Base-by-base conservation (phyloP, 2,329 filamentous ascomycete species). In the Neopestalotiopsis sp. region DNA sequence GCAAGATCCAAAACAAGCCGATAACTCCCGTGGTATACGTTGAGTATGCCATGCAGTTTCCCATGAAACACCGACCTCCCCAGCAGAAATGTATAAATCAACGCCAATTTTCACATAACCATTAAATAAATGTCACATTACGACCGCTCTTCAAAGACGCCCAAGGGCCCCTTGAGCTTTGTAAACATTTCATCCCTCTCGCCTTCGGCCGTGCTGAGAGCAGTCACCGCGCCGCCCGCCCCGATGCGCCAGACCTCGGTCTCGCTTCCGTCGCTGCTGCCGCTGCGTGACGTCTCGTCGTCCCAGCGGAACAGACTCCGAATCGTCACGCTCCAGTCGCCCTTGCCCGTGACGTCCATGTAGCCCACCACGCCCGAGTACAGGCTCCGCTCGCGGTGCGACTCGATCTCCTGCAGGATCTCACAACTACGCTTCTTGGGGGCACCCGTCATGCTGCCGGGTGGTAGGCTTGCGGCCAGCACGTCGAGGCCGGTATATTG, bases 401-500 rank as follows among this genome's bases (percentile, higher is more conserved):
- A 81, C 80, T 97, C 95, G 57, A 97, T 86, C 3, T 85, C 81
- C 69, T 86, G 85, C 24, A 98, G 84, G 61, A 98, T 87, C 83
- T 97, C 91, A 78, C 95, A 98, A 72, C 92, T 95, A 62, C 95
- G 88, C 81, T 95, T 95, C 84, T 98, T 98, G 0, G 95, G 96
- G 0, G 95, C 95, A 6, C 96, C 96, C 1, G 95, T 98, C 96
- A 98, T 98, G 75, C 92, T 95, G 0, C 96, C 95, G 0, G 96
- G 94, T 0, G 96, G 95, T 0, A 98, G 85, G 62, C 91, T 92
- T 6, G 90, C 87, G 0, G 92, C 89, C 0, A 98, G 87, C 4
- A 95, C 91, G 69, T 95, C 91, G 45, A 96, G 83, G 1, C 92
- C 93, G 0, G 89, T 89, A 69, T 87, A 84, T 6, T 72, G 24